A percentile compares a stretch with the other conserved stretches of the same genome.
Conservation (phyloP, 1,284 basidiomycete species). For the Puccinia novopanici region DNA sequence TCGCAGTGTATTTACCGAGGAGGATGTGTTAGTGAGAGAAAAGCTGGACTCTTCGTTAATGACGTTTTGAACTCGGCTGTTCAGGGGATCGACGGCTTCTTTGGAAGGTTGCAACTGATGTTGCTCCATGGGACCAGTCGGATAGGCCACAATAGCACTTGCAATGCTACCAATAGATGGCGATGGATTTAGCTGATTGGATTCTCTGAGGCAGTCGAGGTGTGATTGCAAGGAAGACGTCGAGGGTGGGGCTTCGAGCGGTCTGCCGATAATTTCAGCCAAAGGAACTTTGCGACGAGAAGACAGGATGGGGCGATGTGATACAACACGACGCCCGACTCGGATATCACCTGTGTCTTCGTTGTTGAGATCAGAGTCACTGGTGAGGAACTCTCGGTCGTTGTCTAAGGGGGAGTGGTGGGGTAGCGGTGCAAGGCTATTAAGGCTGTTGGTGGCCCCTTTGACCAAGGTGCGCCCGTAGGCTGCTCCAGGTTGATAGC, state of each 20-base stretch:
- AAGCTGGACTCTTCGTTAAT: constrained; percentile 10
- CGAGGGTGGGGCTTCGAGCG: constrained; percentile 25
- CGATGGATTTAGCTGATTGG: constrained; percentile 10
- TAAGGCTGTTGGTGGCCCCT: constrained; percentile 16
- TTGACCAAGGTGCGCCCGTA: neutral
- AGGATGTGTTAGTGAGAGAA: constrained; percentile 31
- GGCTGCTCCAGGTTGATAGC: neutral
- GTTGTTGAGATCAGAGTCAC: constrained; percentile 11
- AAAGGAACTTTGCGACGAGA: constrained; percentile 40
- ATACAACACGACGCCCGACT: constrained; percentile 10
- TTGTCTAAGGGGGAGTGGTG: constrained; percentile 1
- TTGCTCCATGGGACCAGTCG: neutral
- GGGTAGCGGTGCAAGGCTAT: neutral
- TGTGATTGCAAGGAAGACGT: constrained; percentile 17
- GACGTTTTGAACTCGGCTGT: neutral
- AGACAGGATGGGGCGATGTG: constrained; percentile 10
- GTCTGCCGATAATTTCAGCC: constrained; percentile 43
- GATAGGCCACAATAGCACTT: neutral
- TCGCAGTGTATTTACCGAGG: constrained; percentile 30
- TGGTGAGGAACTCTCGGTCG: constrained; percentile 36
- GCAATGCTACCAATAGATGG: constrained; percentile 29
- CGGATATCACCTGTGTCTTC: constrained; percentile 16
- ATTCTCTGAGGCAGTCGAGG: neutral
- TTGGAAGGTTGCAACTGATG: neutral
- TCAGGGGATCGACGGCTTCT: neutral